Percentiles rank a stretch among this genome's conserved stretches.
phyloP scores from a whole-genome alignment of 164 flowering plant species.

The Cinnamomum chago region DNA sequence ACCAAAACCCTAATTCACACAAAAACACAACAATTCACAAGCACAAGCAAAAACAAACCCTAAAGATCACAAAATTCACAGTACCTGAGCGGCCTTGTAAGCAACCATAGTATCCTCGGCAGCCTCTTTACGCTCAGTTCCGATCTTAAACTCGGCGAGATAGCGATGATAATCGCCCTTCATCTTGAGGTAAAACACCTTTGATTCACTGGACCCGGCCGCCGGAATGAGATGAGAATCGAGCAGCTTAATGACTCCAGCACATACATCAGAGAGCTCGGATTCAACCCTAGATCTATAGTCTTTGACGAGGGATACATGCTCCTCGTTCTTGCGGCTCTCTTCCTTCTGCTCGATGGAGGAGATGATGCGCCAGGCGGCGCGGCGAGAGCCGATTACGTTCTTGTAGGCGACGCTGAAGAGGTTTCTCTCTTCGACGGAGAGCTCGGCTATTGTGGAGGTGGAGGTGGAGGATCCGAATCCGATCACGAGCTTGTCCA shows the following conservation, averaged over 20 bases:
- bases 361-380: slow-evolving; percentile 82
- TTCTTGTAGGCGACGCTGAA: slow-evolving; percentile 85
- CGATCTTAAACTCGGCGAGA: slow-evolving; percentile 71
- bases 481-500: slow-evolving; percentile 58
- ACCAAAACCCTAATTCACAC: no score
- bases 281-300: slow-evolving; percentile 66
- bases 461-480: slow-evolving; percentile 4
- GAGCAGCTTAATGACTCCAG: slow-evolving; percentile 50
- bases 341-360: slow-evolving; percentile 92
- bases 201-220: slow-evolving; percentile 52
- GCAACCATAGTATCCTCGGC: slow-evolving; percentile 74
- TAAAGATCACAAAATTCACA: neutral
- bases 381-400: slow-evolving; percentile 78
- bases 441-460: slow-evolving; percentile 45
- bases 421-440: slow-evolving; percentile 81
- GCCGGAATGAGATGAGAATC: slow-evolving; percentile 52
- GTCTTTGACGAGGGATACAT: slow-evolving; percentile 48
- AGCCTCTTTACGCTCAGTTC: slow-evolving; percentile 59
- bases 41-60: neutral
- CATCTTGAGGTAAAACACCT: slow-evolving; percentile 83
- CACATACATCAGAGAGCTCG: slow-evolving; percentile 56
- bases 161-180: slow-evolving; percentile 83
- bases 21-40: neutral
- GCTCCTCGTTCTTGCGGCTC: slow-evolving; percentile 68
- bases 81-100: slow-evolving; percentile 88